A percentile compares a stretch with the other conserved stretches of the same genome.
Conservation (phyloP, 148 eudicot genomes). For the Rhododendron kiyosumense region DNA sequence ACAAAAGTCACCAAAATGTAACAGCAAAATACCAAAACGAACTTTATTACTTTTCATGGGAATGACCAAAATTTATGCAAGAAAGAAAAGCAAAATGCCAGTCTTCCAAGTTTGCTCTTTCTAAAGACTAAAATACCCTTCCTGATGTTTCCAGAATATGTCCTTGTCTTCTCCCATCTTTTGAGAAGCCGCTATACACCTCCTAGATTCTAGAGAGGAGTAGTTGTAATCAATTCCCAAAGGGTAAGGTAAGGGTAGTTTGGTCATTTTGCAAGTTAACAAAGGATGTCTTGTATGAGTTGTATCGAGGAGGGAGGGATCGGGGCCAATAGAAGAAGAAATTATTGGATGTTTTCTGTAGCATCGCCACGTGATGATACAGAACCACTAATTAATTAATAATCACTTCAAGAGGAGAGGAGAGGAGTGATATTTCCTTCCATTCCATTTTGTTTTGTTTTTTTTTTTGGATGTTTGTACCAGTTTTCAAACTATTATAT, state of each 20-base stretch:
- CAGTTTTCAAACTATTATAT: no score
- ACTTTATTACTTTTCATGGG: conserved; percentile 11
- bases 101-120: not conserved
- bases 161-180: not conserved
- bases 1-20: conserved; percentile 4
- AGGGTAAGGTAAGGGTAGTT: not conserved
- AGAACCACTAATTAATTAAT: no score
- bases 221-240: not conserved
- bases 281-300: not conserved
- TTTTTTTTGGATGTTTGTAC: no score
- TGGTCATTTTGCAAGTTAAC: not conserved
- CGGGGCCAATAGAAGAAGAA: not conserved
- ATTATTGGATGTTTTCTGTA: not conserved
- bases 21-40: conserved; percentile 10
- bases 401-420: no score
- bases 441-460: no score
- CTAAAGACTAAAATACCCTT: not conserved
- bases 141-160: not conserved
- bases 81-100: not conserved
- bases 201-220: not conserved
- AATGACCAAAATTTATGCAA: not conserved
- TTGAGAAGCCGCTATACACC: not conserved
- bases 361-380: not conserved
- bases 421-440: not conserved
- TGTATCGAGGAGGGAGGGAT: not conserved